Percentiles rank a stretch among this genome's conserved stretches.
Conservation (phyloP, 305 asterid species). For the Fraxinus platypoda region DNA sequence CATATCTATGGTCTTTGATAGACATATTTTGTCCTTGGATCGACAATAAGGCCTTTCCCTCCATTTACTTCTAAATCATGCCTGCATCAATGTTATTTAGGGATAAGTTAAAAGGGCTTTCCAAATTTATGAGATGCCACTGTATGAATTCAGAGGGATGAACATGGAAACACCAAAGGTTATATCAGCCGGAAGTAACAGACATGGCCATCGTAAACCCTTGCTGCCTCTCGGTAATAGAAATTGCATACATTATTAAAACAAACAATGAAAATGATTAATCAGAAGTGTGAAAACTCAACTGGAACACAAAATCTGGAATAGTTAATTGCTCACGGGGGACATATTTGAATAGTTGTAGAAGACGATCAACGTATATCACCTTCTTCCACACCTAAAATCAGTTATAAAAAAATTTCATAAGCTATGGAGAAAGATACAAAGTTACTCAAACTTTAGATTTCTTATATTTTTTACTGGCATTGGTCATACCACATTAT, state of each 20-base stretch:
- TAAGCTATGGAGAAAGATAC: slow-evolving; percentile 4
- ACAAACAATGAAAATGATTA: not conserved
- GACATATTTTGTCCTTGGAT: slow-evolving; percentile 90
- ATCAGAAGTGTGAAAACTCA: slow-evolving; percentile 39
- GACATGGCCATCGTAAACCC: not conserved
- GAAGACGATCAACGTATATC: slow-evolving; percentile 85
- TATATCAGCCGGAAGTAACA: not conserved
- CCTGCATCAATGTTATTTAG: slow-evolving; percentile 42
- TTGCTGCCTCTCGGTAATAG: not conserved
- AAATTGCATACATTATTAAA: not conserved
- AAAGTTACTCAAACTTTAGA: not conserved
- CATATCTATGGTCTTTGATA: slow-evolving; percentile 59
- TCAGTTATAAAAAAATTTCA: slow-evolving; percentile 8
- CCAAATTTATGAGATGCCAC: not conserved
- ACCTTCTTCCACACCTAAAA: slow-evolving; percentile 95
- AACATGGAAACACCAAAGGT: not conserved
- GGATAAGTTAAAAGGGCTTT: not conserved
- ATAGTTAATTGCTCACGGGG: slow-evolving; percentile 90
- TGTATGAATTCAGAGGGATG: not conserved
- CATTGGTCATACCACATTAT: slow-evolving; percentile 50
- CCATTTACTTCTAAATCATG: slow-evolving; percentile 97
- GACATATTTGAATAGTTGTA: slow-evolving; percentile 83
- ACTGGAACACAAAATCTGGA: slow-evolving; percentile 97
- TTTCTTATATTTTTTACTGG: not conserved
- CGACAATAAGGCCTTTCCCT: slow-evolving; percentile 85